Percentiles rank a stretch among this genome's conserved stretches.
phyloP scores from a whole-genome alignment of 768 basidiomycete genomes.

The Boletus rufocinnamomeus region DNA sequence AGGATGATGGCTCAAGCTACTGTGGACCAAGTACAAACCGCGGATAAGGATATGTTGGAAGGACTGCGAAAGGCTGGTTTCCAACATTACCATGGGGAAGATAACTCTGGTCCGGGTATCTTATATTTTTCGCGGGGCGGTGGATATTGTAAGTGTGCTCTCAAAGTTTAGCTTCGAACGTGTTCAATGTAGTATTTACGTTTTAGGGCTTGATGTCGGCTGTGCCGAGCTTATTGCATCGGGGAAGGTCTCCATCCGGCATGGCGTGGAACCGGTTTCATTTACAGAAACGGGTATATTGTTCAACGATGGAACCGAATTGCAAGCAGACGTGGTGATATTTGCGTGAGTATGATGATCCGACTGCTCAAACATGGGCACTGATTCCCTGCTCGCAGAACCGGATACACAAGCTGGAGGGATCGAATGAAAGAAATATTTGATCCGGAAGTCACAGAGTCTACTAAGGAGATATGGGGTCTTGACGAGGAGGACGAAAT shows the following conservation, averaged over 20 bases:
- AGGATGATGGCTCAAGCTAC: neutral
- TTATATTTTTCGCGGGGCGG: slow-evolving; percentile 7
- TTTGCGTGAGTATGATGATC: neutral
- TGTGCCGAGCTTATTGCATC: slow-evolving; percentile 5
- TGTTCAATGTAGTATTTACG: neutral
- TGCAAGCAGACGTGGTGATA: slow-evolving; percentile 5
- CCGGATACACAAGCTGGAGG: slow-evolving; percentile 10
- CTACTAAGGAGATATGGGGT: slow-evolving; percentile 8
- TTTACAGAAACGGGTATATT: slow-evolving; percentile 2
- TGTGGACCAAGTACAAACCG: neutral
- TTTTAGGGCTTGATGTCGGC: slow-evolving; percentile 9
- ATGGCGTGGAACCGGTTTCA: slow-evolving; percentile 7
- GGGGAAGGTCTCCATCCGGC: slow-evolving; percentile 1
- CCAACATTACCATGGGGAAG: neutral
- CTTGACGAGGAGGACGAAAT: slow-evolving; percentile 7
- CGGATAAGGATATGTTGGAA: slow-evolving; percentile 7
- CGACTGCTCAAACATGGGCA: neutral
- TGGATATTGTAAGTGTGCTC: slow-evolving; percentile 2
- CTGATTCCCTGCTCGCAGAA: neutral
- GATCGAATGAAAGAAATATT: slow-evolving; percentile 6
- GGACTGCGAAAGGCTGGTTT: slow-evolving; percentile 8
- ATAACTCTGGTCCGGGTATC: slow-evolving; percentile 1
- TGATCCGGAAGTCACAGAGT: neutral
- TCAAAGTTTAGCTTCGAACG: neutral
- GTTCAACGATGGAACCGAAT: neutral